Base-by-base conservation (phyloP, 148 eudicot genomes). In the Tetragonia tetragonoides region DNA sequence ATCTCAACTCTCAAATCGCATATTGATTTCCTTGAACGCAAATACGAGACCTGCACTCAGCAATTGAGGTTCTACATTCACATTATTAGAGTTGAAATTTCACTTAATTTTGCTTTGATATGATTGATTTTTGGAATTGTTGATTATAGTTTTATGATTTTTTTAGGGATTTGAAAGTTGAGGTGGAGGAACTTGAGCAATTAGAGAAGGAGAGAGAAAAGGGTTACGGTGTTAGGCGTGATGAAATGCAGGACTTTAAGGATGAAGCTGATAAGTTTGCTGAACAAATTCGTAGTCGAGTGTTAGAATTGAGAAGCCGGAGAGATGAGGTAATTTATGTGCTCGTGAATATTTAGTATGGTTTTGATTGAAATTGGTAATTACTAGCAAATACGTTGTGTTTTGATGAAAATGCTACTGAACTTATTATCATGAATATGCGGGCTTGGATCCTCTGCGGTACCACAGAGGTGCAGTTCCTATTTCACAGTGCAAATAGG, bases 1-100 rank as follows among this genome's bases (percentile, higher is more conserved):
- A 73, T 89, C 47, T 88, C 85, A 0, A 81, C 85, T 46, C 83
- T 88, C 69, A 83, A 76, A 51, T 83, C 88, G 37, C 54, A 83
- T 72, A 78, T 86, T 6, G 82, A 83, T 10, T 39, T 73, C 18
- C 86, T 86, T 40, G 81, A 86, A 49, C 83, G 80, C 60, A 68
- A 67, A 10, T 83, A 79, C 49, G 62, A 38, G 9, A 7, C 40
- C 18, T 69, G 28, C 57, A 71, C 82, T 15, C 81, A 83, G 18
- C 81, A 80, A 20, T 80, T 86, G 21, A 82, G 88, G 90, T 79
- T 16, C 10, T 0, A 28, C 34, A 28, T 28, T 28, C 34, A 28
- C 34, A 28, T 28, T 28, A 28, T 28, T 28, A 28, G 1, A 0
- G 0, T 28, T 28, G n/a, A n/a, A n/a, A 28, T 28, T 28, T 10